phyloP scores from a whole-genome alignment of 495 filamentous ascomycete genomes.

The Penicillium arizonense region DNA sequence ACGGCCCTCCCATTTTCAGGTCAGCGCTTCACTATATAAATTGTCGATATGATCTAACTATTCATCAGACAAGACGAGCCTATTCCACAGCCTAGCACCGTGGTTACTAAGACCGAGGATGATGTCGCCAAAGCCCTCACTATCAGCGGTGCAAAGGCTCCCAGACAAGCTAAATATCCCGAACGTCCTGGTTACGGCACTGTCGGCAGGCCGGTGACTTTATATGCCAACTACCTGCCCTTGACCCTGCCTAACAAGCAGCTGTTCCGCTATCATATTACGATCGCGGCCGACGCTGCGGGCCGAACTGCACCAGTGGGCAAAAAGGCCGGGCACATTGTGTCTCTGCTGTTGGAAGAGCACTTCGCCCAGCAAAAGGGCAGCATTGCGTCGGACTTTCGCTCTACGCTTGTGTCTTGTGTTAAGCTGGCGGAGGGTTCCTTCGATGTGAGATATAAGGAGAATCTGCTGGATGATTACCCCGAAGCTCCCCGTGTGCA shows the following conservation, averaged over 20 bases:
- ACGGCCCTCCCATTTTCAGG: conserved; percentile 30
- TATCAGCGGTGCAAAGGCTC: conserved; percentile 15
- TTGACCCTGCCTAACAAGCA: conserved; percentile 38
- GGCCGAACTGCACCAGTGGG: conserved; percentile 38
- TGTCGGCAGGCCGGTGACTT: conserved; percentile 42
- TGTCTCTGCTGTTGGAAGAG: conserved; percentile 48
- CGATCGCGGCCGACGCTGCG: conserved; percentile 22
- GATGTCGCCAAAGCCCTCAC: conserved; percentile 22
- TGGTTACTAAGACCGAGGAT: conserved; percentile 33
- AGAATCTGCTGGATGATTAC: conserved; percentile 41
- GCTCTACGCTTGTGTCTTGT: conserved; percentile 46
- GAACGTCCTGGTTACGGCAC: conserved; percentile 61
- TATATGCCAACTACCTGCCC: conserved; percentile 67
- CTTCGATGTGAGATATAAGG: conserved; percentile 41
- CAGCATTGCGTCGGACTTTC: conserved; percentile 58
- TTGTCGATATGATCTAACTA: background rate
- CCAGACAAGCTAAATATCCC: conserved; percentile 20
- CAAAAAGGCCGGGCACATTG: conserved; percentile 53
- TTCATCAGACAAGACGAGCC: conserved; percentile 19
- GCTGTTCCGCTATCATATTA: conserved; percentile 38
- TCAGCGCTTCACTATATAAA: conserved; percentile 1
- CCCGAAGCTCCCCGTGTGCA: conserved; percentile 41
- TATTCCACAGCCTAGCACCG: conserved; percentile 17
- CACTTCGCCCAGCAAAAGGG: conserved; percentile 25
- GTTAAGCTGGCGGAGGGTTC: conserved; percentile 28